Evolutionary conservation across 306 rosid genomes (phyloP).

Genomic region (Quercus dentata): DNA sequence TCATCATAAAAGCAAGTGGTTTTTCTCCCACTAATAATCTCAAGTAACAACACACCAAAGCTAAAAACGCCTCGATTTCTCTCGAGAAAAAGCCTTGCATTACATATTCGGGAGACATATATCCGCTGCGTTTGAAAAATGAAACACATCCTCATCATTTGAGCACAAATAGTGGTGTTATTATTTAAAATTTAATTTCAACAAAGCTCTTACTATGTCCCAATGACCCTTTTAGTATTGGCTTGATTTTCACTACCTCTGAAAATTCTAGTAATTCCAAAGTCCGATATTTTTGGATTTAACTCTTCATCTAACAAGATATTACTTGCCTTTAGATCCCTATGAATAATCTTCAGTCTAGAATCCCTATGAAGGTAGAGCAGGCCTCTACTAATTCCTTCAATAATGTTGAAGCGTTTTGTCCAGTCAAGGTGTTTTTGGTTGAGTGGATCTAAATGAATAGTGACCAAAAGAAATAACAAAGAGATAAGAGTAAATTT

Average conservation of each 20-base stretch:
- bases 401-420: conserved; percentile 28
- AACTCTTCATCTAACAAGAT: conserved; percentile 30
- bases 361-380: conserved; percentile 39
- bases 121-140: conserved; percentile 21
- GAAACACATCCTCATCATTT: background rate
- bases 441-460: too few species aligned
- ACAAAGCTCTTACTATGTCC: conserved; percentile 30
- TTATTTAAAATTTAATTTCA: too few species aligned
- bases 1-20: conserved; percentile 28
- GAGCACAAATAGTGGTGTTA: background rate
- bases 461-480: too few species aligned
- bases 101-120: conserved; percentile 38
- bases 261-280: conserved; percentile 33
- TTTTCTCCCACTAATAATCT: conserved; percentile 32
- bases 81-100: conserved; percentile 32
- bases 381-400: conserved; percentile 31
- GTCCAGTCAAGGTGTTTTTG: background rate
- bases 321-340: conserved; percentile 36
- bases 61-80: conserved; percentile 34
- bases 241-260: conserved; percentile 15
- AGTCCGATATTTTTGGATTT: conserved; percentile 40
- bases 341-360: conserved; percentile 36
- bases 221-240: conserved; percentile 36
- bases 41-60: conserved; percentile 35
- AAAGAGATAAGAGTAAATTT: too few species aligned